Evolutionary conservation across 2,329 filamentous ascomycete species (phyloP), one percentile per base, ranked within the genome.

Genomic region (Salinomyces thailandicus): DNA sequence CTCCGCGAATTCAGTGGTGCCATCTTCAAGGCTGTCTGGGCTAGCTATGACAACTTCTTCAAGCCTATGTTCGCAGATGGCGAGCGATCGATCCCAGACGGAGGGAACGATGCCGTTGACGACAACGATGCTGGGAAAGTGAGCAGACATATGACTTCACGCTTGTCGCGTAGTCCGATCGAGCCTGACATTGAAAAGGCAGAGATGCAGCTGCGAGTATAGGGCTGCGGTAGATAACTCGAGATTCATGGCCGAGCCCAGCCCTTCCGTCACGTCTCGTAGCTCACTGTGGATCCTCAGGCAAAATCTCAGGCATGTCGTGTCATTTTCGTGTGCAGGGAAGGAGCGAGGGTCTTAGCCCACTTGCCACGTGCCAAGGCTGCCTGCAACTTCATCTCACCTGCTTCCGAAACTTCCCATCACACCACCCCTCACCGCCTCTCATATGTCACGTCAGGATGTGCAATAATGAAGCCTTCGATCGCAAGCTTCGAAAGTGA

Each of bases 41-140:
- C 47, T 31, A 69, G 61, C 31, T 85, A 86, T 60, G 81, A 85
- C 61, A 42, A 35, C 0, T 53, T 75, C 13, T 79, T 81, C 47
- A 79, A 75, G 57, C 63, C 61, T 1, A 27, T 79, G 0, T 95
- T 93, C 66, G 89, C 89, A 1, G 83, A 96, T 54, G 91, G 91
- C 0, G 89, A 96, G 67, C 73, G 75, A 48, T 77, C 73, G 1
- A 52, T 67, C 7, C 44, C 50, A 12, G 50, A 54, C 37, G 49
- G 44, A 6, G 40, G 45, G 5, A 34, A 51, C 26, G 28, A 52
- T 32, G 27, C 31, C 6, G 29, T 3, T 8, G 17, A 34, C 11
- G 32, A 44, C 11, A 14, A 31, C 18, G 17, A 13, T 20, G 19
- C 26, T 13, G 27, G 26, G 30, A 38, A 35, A 22, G 28, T 26